Base-by-base conservation (phyloP, 495 filamentous ascomycete species). In the Rostrohypoxylon terebratum region DNA sequence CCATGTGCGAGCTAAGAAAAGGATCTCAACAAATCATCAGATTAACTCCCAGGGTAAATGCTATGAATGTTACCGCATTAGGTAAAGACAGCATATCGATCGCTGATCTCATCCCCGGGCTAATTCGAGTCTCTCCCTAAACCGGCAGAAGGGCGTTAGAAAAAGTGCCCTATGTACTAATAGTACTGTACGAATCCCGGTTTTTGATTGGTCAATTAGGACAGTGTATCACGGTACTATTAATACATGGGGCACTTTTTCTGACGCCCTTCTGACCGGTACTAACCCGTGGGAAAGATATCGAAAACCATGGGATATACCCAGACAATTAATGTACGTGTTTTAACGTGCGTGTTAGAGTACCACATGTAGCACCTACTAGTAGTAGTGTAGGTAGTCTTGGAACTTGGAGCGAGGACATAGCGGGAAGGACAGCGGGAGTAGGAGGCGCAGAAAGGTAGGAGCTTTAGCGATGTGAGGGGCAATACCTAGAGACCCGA, bases 1-100 rank as follows among this genome's bases (percentile, higher is more conserved):
- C 38, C 38, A 42, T 42, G 13, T 42, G 14, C 38, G 28, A 55
- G 51, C 28, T 48, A 54, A 47, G 23, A 38, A 48, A 47, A 59
- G 44, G 55, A 25, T 57, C 68, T 71, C 68, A 71, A 71, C 63
- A 71, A 71, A 65, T 66, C 55, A 57, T 20, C 34, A n/a, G 9
- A 23, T 48, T 23, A 28, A 40, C 42, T 59, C 44, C 33, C 3
- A 59, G 44, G 51, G 33, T 31, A 31, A 54, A 53, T 60, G 33
- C 44, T 63, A 62, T 31, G 44, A 54, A 53, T 67, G 33, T 21
- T 63, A 62, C 66, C 50, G 16, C 48, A 25, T 50, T 53, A 45
- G 45, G 53, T 51, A 68, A 67, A 44, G 47, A 65, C 0, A 9
- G 45, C 31, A 64, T 64, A 64, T 70, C 45, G 61, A 71, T 71